A percentile compares a stretch with the other conserved stretches of the same genome.
Conservation (phyloP, 2,329 filamentous ascomycete genomes). For the Xylariaceae sp. region DNA sequence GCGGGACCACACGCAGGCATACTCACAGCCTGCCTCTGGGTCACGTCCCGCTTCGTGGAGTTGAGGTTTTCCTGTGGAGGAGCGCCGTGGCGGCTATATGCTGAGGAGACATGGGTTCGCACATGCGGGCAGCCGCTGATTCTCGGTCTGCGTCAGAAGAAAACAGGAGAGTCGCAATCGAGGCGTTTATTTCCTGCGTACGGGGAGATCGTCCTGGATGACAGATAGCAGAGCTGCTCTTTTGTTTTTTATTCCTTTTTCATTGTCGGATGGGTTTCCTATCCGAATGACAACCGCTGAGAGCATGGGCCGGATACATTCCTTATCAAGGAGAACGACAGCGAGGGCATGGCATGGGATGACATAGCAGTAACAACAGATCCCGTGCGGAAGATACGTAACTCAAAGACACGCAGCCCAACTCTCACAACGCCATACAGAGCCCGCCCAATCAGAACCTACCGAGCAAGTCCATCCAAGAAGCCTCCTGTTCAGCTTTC, state of each 20-base stretch:
- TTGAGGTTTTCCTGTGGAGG: neutral
- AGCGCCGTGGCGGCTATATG: neutral
- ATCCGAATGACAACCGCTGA: too few relatives aligned
- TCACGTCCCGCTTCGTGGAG: constrained; percentile 8
- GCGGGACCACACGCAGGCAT: neutral
- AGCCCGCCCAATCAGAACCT: neutral
- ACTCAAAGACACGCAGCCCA: neutral
- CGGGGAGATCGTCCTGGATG: too few relatives aligned
- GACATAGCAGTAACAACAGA: neutral
- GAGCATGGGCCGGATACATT: neutral
- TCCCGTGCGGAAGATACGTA: neutral
- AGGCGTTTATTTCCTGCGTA: neutral
- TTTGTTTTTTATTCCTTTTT: too few relatives aligned
- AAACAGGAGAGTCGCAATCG: neutral
- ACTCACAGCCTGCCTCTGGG: neutral
- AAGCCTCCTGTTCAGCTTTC: neutral
- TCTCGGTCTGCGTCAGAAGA: constrained; percentile 18
- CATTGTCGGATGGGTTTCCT: too few relatives aligned
- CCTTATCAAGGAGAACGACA: neutral
- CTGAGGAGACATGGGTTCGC: neutral
- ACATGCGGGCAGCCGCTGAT: constrained; percentile 20
- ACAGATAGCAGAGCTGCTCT: too few relatives aligned
- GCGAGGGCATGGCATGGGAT: neutral
- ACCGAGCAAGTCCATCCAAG: neutral
- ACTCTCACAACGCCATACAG: neutral